Evolutionary conservation across 2,329 filamentous ascomycete genomes (phyloP), one percentile per base, ranked within the genome.

Genomic region (Tolypocladium inflatum): DNA sequence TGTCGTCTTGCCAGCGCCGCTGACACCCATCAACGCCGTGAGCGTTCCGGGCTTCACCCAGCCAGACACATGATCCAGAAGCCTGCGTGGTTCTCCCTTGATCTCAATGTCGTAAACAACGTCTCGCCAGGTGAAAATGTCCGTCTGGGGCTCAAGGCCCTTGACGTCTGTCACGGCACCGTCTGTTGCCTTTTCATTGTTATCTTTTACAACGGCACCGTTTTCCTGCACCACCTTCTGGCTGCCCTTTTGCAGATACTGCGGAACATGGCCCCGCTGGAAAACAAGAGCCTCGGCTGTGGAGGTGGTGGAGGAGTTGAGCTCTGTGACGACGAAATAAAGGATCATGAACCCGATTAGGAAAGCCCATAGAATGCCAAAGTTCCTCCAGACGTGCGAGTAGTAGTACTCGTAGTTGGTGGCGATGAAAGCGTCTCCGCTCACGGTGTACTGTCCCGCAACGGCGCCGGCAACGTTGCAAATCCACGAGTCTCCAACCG

Each of bases 11-110:
- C 75, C 75, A 0, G 75, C 75, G 33, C 75, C 75, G 26, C 67
- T 83, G 0, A 85, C 83, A 45, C 86, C 83, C 83, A 86, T 86
- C 7, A 95, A 77, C 2, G 90, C 91, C 3, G 91, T 96, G 39
- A 95, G 74, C 1, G 89, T 95, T 37, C 91, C 91, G 0, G 91
- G 91, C 70, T 92, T 92, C 58, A 96, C 90, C 89, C 90, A 96
- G 7, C 91, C 91, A 63, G 89, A 84, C 2, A 96, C 88, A 58
- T 91, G 77, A 63, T 96, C 86, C 56, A 96, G 73, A 60, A 96
- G 69, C 21, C 87, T 81, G n/a, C 90, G 82, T 1, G 79, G 74
- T 62, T 90, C 82, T 1, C 79, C 79, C 73, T 94, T 94, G 73
- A 95, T 89, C 64, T 87, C 81, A 62, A 85, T 80, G 23, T 84